Base-by-base conservation (phyloP, 768 basidiomycete species). In the Phlebiopsis flavidoalba region DNA sequence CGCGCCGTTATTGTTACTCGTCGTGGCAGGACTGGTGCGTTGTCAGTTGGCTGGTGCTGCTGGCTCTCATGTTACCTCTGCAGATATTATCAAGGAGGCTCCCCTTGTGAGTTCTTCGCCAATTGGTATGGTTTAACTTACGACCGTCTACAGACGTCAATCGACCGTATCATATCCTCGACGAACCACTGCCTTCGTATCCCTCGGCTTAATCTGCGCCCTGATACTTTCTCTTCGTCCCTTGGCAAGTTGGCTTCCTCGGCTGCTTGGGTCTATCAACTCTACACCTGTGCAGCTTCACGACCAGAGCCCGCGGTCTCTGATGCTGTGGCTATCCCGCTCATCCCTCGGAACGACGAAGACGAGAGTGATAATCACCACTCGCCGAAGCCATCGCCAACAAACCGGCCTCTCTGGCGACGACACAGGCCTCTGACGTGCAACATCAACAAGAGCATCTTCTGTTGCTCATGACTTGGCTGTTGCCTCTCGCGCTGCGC, bases 171-270 rank as follows among this genome's bases (percentile, higher is more conserved):
- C 19, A 17, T 31, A 17, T 8, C 33, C 54, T 8, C 26, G 33
- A 6, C 37, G 75, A 35, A 75, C 78, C 61, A 77, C 77, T 66
- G 83, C 82, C 3, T 31, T 87, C 24, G 46, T 85, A 6, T 88
- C 89, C 6, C 81, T 93, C 71, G 64, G 69, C 7, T 53, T 88
- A 19, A 80, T 95, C 36, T 79, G 87, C 54, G 63, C 81, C 15
- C 74, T 87, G n/a, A 86, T 95, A 43, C n/a, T 81, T 88, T 60
- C 64, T 91, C 43, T 74, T 94, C 56, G 77, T 95, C n/a, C 95
- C 95, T 0, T 93, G 92, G 85, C 95, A 97, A 73, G 89, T 95
- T 10, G 93, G 89, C 5, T 95, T 89, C 73, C 79, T 96, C 22
- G 87, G 91, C 19, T 86, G 86, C 64, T n/a, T 92, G 91, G 86